Evolutionary conservation across 2,329 filamentous ascomycete genomes (phyloP).

Genomic region (Xylaria hypoxylon): DNA sequence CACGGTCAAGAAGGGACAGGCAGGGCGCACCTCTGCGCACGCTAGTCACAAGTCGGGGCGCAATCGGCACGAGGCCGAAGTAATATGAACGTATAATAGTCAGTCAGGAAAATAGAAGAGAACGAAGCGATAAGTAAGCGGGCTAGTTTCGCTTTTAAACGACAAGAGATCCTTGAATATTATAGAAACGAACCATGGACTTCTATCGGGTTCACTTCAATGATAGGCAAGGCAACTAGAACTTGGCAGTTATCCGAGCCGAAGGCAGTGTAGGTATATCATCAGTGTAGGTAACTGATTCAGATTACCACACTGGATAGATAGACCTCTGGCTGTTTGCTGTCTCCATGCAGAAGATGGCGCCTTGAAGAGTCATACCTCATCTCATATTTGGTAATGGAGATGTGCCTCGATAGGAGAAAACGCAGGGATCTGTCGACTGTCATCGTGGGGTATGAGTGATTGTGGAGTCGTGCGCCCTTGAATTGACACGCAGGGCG

Average conservation of each 20-base stretch:
- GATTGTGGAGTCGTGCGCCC: conserved; percentile 55
- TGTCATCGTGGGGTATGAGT: conserved; percentile 37
- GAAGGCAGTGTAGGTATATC: background rate
- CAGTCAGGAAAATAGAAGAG: conserved; percentile 10
- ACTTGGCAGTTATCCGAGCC: background rate
- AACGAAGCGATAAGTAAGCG: conserved; percentile 17
- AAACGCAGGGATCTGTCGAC: conserved; percentile 19
- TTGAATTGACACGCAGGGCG: conserved; percentile 54
- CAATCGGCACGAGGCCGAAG: conserved; percentile 25
- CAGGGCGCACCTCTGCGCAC: conserved; percentile 25
- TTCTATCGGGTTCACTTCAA: conserved; percentile 6
- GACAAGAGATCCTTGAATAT: background rate
- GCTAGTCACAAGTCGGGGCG: conserved; percentile 24
- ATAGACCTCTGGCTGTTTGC: background rate
- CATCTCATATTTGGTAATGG: conserved; percentile 8
- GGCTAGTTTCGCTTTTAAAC: conserved; percentile 28
- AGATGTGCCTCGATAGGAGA: conserved; percentile 7
- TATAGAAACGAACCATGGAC: conserved; percentile 12
- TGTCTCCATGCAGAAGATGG: background rate
- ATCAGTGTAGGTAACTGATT: conserved; percentile 4
- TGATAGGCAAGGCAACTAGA: conserved; percentile 10
- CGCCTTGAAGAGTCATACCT: conserved; percentile 34
- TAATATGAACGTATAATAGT: conserved; percentile 17
- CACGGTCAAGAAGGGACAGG: conserved; percentile 14
- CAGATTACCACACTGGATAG: background rate